Evolutionary conservation across 2,329 filamentous ascomycete genomes (phyloP).

Genomic region (Colletotrichum noveboracense): DNA sequence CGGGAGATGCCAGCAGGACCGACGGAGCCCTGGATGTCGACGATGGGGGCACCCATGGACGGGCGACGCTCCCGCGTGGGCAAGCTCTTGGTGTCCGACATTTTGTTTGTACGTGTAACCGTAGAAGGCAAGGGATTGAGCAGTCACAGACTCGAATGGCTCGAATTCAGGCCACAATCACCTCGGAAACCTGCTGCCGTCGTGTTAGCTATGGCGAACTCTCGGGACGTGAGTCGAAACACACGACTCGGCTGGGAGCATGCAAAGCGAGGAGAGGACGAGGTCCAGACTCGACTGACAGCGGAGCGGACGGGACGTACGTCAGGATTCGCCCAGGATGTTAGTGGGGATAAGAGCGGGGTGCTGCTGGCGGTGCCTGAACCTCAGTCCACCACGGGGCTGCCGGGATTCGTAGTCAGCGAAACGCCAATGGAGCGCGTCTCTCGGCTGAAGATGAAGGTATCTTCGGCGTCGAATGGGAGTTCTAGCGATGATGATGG

Average conservation of each 20-base stretch:
- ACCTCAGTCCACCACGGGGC: slow-evolving; percentile 14
- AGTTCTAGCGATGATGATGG: not conserved
- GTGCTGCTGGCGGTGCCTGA: slow-evolving; percentile 13
- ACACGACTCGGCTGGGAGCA: not conserved
- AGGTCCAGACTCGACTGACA: slow-evolving; percentile 12
- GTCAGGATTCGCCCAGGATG: slow-evolving; percentile 13
- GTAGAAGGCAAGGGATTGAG: not conserved
- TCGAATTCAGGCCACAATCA: not conserved
- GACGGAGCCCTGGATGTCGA: slow-evolving; percentile 84
- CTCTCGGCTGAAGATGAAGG: not conserved
- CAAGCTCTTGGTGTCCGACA: slow-evolving; percentile 39
- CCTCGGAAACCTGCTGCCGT: not conserved
- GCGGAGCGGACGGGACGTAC: slow-evolving; percentile 9
- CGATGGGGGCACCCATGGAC: slow-evolving; percentile 81
- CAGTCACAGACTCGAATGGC: slow-evolving; percentile 1
- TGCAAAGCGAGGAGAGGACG: not conserved
- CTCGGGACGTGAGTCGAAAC: not conserved
- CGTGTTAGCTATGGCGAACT: not conserved
- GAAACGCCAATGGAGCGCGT: not conserved
- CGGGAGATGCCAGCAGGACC: slow-evolving; percentile 84
- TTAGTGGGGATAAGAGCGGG: slow-evolving; percentile 15
- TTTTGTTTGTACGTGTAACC: slow-evolving; percentile 25
- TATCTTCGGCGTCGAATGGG: not conserved
- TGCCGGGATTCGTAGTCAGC: slow-evolving; percentile 8
- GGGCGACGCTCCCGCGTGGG: slow-evolving; percentile 77